Conservation (phyloP, 192 early-diverging fungal species). For the Endogone sp. region DNA sequence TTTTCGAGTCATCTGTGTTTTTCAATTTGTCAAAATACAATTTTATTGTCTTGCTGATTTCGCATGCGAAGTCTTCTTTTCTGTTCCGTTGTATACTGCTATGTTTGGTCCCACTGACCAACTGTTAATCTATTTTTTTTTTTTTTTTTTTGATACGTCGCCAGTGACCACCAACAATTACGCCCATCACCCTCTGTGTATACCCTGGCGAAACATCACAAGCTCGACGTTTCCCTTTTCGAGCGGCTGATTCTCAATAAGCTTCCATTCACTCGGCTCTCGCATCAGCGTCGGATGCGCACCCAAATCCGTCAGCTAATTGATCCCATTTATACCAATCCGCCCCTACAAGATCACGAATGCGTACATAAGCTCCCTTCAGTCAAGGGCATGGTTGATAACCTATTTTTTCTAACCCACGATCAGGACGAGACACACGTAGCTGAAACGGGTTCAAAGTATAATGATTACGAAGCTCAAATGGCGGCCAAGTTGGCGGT, state of each 20-base stretch:
- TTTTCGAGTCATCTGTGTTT: constrained; percentile 2
- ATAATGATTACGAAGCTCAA: constrained; percentile 42
- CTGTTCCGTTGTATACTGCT: too few relatives aligned
- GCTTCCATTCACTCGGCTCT: constrained; percentile 38
- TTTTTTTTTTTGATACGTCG: too few relatives aligned
- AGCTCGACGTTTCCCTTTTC: constrained; percentile 52
- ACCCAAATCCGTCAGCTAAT: constrained; percentile 48
- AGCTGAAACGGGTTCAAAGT: constrained; percentile 38
- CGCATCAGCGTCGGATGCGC: constrained; percentile 52
- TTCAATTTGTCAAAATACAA: not conserved
- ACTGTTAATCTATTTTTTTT: not conserved
- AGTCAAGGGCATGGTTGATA: constrained; percentile 41
- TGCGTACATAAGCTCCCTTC: constrained; percentile 27
- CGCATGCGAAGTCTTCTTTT: too few relatives aligned
- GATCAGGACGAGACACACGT: constrained; percentile 34
- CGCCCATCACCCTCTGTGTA: constrained; percentile 48
- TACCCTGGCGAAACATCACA: constrained; percentile 33
- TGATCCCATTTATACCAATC: constrained; percentile 44
- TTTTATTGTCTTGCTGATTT: too few relatives aligned
- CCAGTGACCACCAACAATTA: constrained; percentile 54
- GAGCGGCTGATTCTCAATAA: constrained; percentile 42
- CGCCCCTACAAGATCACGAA: constrained; percentile 38
- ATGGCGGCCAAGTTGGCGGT: constrained; percentile 45
- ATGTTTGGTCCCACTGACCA: too few relatives aligned
- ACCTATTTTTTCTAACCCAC: constrained; percentile 49